A percentile compares a stretch with the other conserved stretches of the same genome.
phyloP scores from a whole-genome alignment of 129 eudicot species.

The Ambrosia artemisiifolia region DNA sequence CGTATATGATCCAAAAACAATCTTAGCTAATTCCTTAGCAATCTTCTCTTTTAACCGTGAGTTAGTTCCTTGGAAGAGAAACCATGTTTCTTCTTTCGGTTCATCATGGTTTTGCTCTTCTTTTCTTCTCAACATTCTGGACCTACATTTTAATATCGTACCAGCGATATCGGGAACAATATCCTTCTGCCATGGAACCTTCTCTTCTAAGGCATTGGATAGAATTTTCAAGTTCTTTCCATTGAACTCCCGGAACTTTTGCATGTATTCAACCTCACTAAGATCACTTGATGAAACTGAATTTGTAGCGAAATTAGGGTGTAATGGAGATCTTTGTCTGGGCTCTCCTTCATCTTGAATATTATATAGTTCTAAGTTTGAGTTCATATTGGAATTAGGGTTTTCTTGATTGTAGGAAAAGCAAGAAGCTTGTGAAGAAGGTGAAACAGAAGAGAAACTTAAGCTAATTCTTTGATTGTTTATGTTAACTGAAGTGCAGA shows the following conservation, averaged over 20 bases:
- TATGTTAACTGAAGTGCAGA: constrained; percentile 61
- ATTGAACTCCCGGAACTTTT: constrained; percentile 65
- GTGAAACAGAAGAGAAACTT: constrained; percentile 60
- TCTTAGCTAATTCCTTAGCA: constrained; percentile 66
- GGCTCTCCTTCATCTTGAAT: constrained; percentile 35
- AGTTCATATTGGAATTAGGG: constrained; percentile 28
- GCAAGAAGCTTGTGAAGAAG: constrained; percentile 58
- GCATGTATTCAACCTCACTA: constrained; percentile 49
- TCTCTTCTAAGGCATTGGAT: constrained; percentile 67
- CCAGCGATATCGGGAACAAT: constrained; percentile 69
- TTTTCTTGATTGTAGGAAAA: constrained; percentile 49
- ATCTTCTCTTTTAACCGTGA: constrained; percentile 56
- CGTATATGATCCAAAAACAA: constrained; percentile 63
- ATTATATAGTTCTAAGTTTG: constrained; percentile 27
- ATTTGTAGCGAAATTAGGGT: constrained; percentile 46
- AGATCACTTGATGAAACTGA: constrained; percentile 67
- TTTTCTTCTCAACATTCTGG: constrained; percentile 62
- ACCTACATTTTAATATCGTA: constrained; percentile 63
- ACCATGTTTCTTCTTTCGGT: constrained; percentile 83
- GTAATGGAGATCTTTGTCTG: constrained; percentile 34
- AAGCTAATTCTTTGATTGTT: constrained; percentile 59
- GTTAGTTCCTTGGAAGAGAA: constrained; percentile 75
- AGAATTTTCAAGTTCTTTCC: constrained; percentile 54
- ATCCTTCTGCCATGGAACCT: constrained; percentile 73
- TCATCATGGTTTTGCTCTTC: constrained; percentile 24